phyloP scores from a whole-genome alignment of 1,284 basidiomycete species.

The Rhodotorula mucilaginosa region DNA sequence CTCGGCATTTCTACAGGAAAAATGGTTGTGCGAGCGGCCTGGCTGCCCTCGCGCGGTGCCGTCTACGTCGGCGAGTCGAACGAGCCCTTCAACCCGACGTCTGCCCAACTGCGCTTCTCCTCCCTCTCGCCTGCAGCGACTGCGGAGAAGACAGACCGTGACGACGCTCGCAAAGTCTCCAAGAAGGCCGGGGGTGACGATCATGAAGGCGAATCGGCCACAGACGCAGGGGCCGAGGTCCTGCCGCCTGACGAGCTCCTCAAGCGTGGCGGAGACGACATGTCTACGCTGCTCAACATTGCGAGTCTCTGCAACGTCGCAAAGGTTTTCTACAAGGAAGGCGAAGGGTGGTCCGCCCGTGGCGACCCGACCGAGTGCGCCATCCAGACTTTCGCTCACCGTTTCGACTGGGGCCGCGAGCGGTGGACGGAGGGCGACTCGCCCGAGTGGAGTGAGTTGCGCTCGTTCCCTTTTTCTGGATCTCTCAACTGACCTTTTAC shows the following conservation, averaged over 20 bases:
- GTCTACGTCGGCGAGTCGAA: constrained; percentile 35
- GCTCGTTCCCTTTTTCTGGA: background rate
- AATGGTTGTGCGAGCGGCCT: constrained; percentile 60
- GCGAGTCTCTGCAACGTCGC: constrained; percentile 56
- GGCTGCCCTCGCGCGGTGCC: constrained; percentile 52
- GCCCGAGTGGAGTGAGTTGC: constrained; percentile 34
- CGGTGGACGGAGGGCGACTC: constrained; percentile 25
- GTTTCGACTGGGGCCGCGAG: constrained; percentile 44
- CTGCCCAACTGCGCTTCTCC: constrained; percentile 22
- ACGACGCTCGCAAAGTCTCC: constrained; percentile 39
- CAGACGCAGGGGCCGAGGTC: background rate
- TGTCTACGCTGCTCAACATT: constrained; percentile 52
- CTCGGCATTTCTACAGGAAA: constrained; percentile 28
- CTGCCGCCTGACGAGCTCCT: constrained; percentile 40
- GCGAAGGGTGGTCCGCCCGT: constrained; percentile 62
- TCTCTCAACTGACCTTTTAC: background rate
- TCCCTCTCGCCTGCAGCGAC: constrained; percentile 22
- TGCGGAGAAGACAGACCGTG: constrained; percentile 14
- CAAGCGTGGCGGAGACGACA: constrained; percentile 43
- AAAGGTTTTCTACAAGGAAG: constrained; percentile 49
- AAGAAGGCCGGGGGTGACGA: constrained; percentile 14
- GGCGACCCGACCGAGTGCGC: constrained; percentile 66
- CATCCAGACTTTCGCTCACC: constrained; percentile 62
- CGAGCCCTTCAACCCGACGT: constrained; percentile 38
- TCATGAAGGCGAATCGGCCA: background rate